Percentiles rank a stretch among this genome's conserved stretches.
Evolutionary conservation across 1,284 basidiomycete species (phyloP).

Genomic region (Ustilago crameri): DNA sequence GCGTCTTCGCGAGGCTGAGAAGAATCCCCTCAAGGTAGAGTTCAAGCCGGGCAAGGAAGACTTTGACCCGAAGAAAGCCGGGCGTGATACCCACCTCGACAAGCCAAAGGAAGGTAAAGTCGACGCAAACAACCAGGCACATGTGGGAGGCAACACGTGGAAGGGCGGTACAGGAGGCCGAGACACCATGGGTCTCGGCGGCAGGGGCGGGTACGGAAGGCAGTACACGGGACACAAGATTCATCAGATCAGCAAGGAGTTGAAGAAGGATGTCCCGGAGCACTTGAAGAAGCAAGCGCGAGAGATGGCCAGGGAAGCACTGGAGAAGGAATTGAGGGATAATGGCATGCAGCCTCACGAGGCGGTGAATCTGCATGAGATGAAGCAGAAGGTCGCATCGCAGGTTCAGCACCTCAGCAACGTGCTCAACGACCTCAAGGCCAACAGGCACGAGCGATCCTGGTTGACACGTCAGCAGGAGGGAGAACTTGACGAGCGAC

Average conservation of each 20-base stretch:
- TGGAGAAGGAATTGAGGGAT: constrained; percentile 65
- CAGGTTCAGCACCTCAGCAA: constrained; percentile 62
- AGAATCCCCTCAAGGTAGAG: constrained; percentile 53
- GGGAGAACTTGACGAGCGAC: constrained; percentile 68
- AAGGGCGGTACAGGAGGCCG: constrained; percentile 68
- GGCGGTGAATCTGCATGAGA: constrained; percentile 60
- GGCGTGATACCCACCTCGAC: constrained; percentile 54
- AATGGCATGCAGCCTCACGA: constrained; percentile 67
- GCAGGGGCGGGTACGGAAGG: constrained; percentile 64
- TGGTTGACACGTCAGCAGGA: constrained; percentile 69
- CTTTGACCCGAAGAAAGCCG: constrained; percentile 51
- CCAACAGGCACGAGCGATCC: constrained; percentile 67
- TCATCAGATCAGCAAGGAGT: constrained; percentile 63
- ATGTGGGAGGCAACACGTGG: constrained; percentile 69
- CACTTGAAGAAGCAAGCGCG: constrained; percentile 67
- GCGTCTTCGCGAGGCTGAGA: constrained; percentile 24
- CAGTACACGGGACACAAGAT: constrained; percentile 66
- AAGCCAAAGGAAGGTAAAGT: constrained; percentile 68
- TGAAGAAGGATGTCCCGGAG: constrained; percentile 68
- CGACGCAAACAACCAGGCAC: constrained; percentile 64
- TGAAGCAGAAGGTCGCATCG: constrained; percentile 59
- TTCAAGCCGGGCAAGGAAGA: constrained; percentile 45
- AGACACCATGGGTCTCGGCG: constrained; percentile 68
- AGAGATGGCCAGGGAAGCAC: constrained; percentile 68
- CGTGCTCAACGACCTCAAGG: constrained; percentile 66